Evolutionary conservation across 2,329 filamentous ascomycete genomes (phyloP).

Genomic region (Fusarium proliferatum): DNA sequence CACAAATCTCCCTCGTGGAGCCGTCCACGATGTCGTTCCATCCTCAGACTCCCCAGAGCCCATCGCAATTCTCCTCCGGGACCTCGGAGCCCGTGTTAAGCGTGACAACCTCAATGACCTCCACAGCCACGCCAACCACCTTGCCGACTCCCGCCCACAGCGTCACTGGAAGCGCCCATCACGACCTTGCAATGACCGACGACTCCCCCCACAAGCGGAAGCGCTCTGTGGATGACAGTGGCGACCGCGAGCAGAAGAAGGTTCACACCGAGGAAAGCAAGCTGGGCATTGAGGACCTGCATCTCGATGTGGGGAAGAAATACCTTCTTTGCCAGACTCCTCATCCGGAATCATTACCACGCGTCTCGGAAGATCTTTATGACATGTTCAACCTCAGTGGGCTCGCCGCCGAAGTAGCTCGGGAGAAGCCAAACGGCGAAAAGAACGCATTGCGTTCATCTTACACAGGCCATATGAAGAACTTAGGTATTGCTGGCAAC

Average conservation of each 20-base stretch:
- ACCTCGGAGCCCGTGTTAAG: conserved; percentile 63
- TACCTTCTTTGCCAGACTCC: conserved; percentile 74
- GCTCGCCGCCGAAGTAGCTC: conserved; percentile 70
- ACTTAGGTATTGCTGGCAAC: conserved; percentile 68
- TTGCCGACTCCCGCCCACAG: conserved; percentile 72
- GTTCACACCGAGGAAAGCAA: conserved; percentile 70
- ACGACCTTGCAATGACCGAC: conserved; percentile 61
- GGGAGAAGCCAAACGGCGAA: conserved; percentile 72
- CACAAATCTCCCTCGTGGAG: conserved; percentile 48
- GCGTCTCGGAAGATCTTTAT: conserved; percentile 67
- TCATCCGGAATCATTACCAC: conserved; percentile 60
- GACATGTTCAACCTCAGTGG: conserved; percentile 65
- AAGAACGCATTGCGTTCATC: conserved; percentile 75
- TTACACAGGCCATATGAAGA: conserved; percentile 76
- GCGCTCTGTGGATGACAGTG: conserved; percentile 66
- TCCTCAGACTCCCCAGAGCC: conserved; percentile 75
- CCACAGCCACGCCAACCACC: conserved; percentile 61
- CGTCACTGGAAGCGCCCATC: conserved; percentile 65
- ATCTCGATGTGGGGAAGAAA: conserved; percentile 74
- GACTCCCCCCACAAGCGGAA: conserved; percentile 71
- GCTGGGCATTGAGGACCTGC: conserved; percentile 72
- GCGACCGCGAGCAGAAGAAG: conserved; percentile 70
- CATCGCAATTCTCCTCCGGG: conserved; percentile 69
- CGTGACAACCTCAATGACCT: conserved; percentile 63
- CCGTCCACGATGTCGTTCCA: conserved; percentile 72